A percentile compares a stretch with the other conserved stretches of the same genome.
These are phyloP conservation scores for Stemphylium vesicarium DNA, from an alignment of 2,329 filamentous ascomycete species.

Conservation along the genomic window DNA sequence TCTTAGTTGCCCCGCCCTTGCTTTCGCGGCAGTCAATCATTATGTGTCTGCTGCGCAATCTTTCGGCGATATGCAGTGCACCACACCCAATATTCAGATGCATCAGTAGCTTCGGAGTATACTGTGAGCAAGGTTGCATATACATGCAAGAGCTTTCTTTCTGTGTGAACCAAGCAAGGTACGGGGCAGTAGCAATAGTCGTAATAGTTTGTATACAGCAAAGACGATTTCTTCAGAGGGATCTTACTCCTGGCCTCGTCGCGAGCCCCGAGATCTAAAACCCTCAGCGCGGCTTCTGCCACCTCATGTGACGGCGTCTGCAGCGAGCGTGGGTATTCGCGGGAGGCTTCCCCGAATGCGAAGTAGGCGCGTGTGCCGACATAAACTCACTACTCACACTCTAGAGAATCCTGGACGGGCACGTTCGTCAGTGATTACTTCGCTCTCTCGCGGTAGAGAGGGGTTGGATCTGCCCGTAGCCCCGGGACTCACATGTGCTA, in stretches of 20 bases:
- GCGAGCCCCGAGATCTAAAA: slow-evolving; percentile 3
- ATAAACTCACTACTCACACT: background rate
- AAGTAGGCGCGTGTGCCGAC: slow-evolving; percentile 14
- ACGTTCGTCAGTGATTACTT: slow-evolving; percentile 12
- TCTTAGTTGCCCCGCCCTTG: slow-evolving; percentile 12
- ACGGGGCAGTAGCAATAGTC: background rate
- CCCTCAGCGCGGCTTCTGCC: background rate
- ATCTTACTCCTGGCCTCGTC: background rate
- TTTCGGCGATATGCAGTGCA: slow-evolving; percentile 15
- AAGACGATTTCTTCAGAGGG: background rate
- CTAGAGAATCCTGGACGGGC: slow-evolving; percentile 4
- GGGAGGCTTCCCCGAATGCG: slow-evolving; percentile 11
- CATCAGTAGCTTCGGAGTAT: slow-evolving; percentile 32
- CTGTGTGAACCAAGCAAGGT: background rate
- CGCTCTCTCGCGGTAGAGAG: slow-evolving; percentile 3
- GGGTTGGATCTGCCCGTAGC: slow-evolving; percentile 18
- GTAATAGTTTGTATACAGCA: background rate
- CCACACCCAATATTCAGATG: slow-evolving; percentile 24
- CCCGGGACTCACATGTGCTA: slow-evolving; percentile 19
- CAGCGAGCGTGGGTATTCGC: slow-evolving; percentile 5
- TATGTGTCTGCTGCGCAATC: slow-evolving; percentile 1
- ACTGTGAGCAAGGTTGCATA: slow-evolving; percentile 20
- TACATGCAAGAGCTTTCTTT: background rate
- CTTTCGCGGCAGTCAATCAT: background rate
- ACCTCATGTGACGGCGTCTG: slow-evolving; percentile 11